These are phyloP conservation scores for Psophocarpus tetragonolobus DNA, from an alignment of 306 rosid species.

Conservation along the genomic window DNA sequence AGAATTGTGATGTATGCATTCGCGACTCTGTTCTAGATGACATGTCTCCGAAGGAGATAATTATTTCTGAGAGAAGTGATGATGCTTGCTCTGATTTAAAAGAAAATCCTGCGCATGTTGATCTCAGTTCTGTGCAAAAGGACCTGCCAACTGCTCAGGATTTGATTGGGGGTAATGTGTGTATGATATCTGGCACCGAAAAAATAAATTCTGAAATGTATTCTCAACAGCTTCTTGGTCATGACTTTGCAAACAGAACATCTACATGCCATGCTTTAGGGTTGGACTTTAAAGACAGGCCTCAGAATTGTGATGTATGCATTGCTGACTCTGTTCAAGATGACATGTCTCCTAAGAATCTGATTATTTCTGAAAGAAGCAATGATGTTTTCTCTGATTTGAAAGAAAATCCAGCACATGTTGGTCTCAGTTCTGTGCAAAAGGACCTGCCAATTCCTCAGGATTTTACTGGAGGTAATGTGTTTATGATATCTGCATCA, in stretches of 20 bases:
- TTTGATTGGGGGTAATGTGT: constrained; percentile 48
- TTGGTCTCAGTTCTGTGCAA: constrained; percentile 33
- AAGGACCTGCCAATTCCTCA: constrained; percentile 37
- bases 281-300: constrained; percentile 34
- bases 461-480: constrained; percentile 50
- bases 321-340: constrained; percentile 47
- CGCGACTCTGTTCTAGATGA: constrained; percentile 46
- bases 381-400: constrained; percentile 29
- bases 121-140: constrained; percentile 35
- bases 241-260: constrained; percentile 40
- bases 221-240: constrained; percentile 33
- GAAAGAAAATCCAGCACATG: constrained; percentile 31
- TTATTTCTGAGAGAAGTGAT: constrained; percentile 41
- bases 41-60: constrained; percentile 30
- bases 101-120: constrained; percentile 31
- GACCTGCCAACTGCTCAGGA: constrained; percentile 39
- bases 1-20: constrained; percentile 32
- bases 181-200: constrained; percentile 24
- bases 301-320: constrained; percentile 36
- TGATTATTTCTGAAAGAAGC: constrained; percentile 41
- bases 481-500: constrained; percentile 29
- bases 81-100: constrained; percentile 31
- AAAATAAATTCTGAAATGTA: no score
- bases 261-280: constrained; percentile 42
- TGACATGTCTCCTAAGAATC: constrained; percentile 33